These are phyloP conservation scores for Boletus vermiculosoides DNA, from an alignment of 768 basidiomycete species.

Conservation along the genomic window DNA sequence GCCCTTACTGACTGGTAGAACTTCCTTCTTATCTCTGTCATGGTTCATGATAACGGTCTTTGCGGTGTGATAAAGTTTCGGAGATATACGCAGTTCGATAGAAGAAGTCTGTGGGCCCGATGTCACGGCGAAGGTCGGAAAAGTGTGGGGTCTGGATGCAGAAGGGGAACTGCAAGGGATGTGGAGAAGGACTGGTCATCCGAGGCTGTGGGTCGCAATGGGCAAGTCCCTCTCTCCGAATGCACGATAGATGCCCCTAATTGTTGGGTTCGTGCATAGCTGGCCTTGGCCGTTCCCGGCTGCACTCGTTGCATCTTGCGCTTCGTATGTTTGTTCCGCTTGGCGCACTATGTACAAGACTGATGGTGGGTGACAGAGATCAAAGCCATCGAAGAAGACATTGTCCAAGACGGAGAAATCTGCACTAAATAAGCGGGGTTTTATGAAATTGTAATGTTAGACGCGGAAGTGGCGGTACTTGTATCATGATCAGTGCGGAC, in stretches of 20 bases:
- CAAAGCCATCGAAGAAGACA: slow-evolving; percentile 29
- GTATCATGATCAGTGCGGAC: neutral
- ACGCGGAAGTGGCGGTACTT: neutral
- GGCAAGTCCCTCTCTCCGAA: slow-evolving; percentile 11
- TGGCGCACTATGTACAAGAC: neutral
- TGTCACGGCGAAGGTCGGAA: slow-evolving; percentile 43
- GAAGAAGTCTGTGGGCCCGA: slow-evolving; percentile 47
- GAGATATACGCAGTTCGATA: slow-evolving; percentile 41
- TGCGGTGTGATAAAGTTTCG: slow-evolving; percentile 37
- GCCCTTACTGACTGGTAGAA: neutral
- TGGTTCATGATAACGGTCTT: neutral
- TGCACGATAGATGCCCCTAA: neutral
- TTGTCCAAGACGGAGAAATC: slow-evolving; percentile 17
- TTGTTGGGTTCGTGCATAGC: slow-evolving; percentile 10
- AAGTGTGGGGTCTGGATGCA: slow-evolving; percentile 63
- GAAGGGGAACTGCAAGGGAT: slow-evolving; percentile 60
- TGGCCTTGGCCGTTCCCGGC: slow-evolving; percentile 21
- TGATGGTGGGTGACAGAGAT: slow-evolving; percentile 24
- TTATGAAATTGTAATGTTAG: neutral
- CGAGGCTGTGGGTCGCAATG: slow-evolving; percentile 36
- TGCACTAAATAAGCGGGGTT: slow-evolving; percentile 1
- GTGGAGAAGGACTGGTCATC: slow-evolving; percentile 33
- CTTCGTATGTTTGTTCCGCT: slow-evolving; percentile 20
- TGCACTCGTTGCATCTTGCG: slow-evolving; percentile 32
- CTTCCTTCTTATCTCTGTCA: neutral